Percentiles rank a stretch among this genome's conserved stretches.
Evolutionary conservation across 441 rosid species (phyloP).

Genomic region (Arabidopsis hybrid): DNA sequence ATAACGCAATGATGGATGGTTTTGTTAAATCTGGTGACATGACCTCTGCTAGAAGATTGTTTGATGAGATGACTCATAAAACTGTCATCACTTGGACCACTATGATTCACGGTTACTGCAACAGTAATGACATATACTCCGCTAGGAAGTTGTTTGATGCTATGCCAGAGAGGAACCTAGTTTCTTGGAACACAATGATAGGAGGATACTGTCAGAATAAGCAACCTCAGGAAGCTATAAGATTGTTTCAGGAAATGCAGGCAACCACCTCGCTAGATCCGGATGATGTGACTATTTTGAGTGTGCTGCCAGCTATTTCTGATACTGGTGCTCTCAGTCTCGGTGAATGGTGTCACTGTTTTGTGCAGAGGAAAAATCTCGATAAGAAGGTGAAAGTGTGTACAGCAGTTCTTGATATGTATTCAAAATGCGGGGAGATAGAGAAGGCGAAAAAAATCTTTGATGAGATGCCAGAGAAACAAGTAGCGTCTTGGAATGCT

Average conservation of each 20-base stretch:
- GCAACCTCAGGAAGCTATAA: constrained; percentile 60
- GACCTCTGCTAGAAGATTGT: constrained; percentile 53
- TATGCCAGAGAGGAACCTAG: constrained; percentile 62
- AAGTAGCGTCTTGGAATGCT: constrained; percentile 66
- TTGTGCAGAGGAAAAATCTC: constrained; percentile 51
- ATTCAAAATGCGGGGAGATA: constrained; percentile 64
- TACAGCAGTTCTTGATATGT: constrained; percentile 67
- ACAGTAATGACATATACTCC: constrained; percentile 47
- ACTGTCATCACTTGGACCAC: constrained; percentile 64
- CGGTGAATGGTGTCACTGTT: constrained; percentile 58
- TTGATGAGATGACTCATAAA: constrained; percentile 50
- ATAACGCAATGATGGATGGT: constrained; percentile 62
- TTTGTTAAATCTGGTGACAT: constrained; percentile 60
- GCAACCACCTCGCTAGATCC: constrained; percentile 50
- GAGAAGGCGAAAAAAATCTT: constrained; percentile 50
- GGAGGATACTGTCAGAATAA: constrained; percentile 64
- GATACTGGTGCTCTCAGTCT: constrained; percentile 59
- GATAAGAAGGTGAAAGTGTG: constrained; percentile 52
- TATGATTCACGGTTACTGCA: constrained; percentile 62
- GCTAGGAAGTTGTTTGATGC: constrained; percentile 53
- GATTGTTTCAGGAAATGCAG: constrained; percentile 59
- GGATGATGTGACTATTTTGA: constrained; percentile 56
- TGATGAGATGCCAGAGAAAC: constrained; percentile 49
- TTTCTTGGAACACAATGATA: constrained; percentile 67
- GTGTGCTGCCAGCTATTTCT: constrained; percentile 65